Base-by-base conservation (phyloP, 73 alveolate species). In the Diophrys appendiculata region DNA sequence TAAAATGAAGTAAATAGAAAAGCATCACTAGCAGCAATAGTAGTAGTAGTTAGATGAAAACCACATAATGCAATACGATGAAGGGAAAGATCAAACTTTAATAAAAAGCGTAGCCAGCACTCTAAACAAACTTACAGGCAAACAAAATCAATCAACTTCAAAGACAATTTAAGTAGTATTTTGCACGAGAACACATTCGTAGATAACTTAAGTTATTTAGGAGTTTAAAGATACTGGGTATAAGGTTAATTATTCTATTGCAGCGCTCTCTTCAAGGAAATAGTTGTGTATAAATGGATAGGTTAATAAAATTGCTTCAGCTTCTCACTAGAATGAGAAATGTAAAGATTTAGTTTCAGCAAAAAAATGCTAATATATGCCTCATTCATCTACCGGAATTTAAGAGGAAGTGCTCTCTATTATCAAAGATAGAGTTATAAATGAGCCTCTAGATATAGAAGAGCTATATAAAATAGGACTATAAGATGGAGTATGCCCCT, bases 111-210 rank as follows among this genome's bases (percentile, higher is more conserved):
- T 3, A 60, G 72, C n/a, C 5, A 23, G 28, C 14, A 26, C 13
- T 60, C 2, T 13, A 60, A 23, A 3, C 5, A 23, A 11, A 60
- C 32, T 11, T 60, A 14, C 14, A 60, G 28, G 72, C 2, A 23
- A 60, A n/a, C 33, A 60, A 60, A n/a, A 72, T 1, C 25, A 54
- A 32, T 25, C 33, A 23, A 23, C 34, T 31, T 30, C 31, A 1
- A 29, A 34, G 1, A 33, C 35, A 43, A n/a, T 52, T n/a, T 55
- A 52, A 11, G 53, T 72, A 25, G 52, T 72, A 32, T 72, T 32
- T 25, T 34, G 72, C 1, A 32, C 69, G 14, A 72, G 81, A 52
- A 72, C 81, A 8, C 81, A 72, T 72, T 72, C 81, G 0, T 65
- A 72, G 33, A 72, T 72, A 11, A 1, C 81, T 0, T 65, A 72